Percentiles rank a stretch among this genome's conserved stretches.
phyloP scores from a whole-genome alignment of 495 filamentous ascomycete species.

The Penicillium simplicissimum region DNA sequence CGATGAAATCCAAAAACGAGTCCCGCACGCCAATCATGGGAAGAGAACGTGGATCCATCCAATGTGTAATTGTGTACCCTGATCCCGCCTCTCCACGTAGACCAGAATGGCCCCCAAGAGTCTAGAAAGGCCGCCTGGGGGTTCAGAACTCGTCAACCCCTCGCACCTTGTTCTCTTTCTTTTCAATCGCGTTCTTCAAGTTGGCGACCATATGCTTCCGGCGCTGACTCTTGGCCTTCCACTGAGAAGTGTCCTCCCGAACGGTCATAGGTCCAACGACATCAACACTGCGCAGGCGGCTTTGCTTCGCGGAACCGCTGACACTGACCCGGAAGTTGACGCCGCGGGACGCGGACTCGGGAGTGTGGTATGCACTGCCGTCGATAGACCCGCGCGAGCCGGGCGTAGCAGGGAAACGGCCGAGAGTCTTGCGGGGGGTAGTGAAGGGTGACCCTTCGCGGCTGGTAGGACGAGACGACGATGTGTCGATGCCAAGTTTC shows the following conservation, averaged over 20 bases:
- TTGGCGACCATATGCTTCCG: constrained; percentile 54
- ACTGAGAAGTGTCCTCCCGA: constrained; percentile 52
- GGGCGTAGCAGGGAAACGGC: constrained; percentile 42
- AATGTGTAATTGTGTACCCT: neutral
- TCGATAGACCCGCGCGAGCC: constrained; percentile 44
- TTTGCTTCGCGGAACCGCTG: constrained; percentile 49
- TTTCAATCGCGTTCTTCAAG: constrained; percentile 42
- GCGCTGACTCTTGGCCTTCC: constrained; percentile 57
- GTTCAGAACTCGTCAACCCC: constrained; percentile 34
- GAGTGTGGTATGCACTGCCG: constrained; percentile 55
- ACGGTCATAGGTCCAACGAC: constrained; percentile 32
- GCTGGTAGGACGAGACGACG: constrained; percentile 44
- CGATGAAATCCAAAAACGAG: neutral
- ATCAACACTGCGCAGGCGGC: constrained; percentile 43
- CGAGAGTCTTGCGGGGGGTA: constrained; percentile 52
- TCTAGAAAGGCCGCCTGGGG: constrained; percentile 4
- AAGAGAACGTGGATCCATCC: neutral
- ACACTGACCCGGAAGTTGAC: constrained; percentile 45
- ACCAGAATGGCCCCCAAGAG: neutral
- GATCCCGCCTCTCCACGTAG: neutral
- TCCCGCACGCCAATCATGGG: neutral
- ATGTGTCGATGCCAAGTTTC: constrained; percentile 61
- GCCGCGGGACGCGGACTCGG: constrained; percentile 48
- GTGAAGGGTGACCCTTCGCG: constrained; percentile 62
- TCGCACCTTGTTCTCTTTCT: constrained; percentile 40